Percentiles rank a stretch among this genome's conserved stretches.
These are phyloP conservation scores for Sporothrix brunneoviolacea DNA, from an alignment of 2,329 filamentous ascomycete genomes.

Conservation along the genomic window DNA sequence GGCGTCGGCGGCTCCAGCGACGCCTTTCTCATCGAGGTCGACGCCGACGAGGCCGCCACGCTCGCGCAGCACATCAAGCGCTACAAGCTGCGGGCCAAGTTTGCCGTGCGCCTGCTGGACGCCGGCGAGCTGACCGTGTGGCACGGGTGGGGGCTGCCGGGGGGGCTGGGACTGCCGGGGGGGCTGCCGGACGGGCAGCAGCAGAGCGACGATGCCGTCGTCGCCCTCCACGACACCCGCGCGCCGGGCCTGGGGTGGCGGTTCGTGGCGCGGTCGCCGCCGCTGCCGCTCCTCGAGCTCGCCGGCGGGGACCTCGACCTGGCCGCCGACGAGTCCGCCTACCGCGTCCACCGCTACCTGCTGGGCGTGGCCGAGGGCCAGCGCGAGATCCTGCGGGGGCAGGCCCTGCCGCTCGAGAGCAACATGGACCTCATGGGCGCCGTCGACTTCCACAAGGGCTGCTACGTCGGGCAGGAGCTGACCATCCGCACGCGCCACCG, in stretches of 20 bases:
- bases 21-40: constrained; percentile 75
- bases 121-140: constrained; percentile 61
- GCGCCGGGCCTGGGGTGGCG: constrained; percentile 51
- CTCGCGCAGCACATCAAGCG: constrained; percentile 70
- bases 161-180: not conserved
- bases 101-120: constrained; percentile 60
- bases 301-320: no score
- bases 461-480: constrained; percentile 93
- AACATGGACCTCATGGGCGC: constrained; percentile 83
- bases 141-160: constrained; percentile 61
- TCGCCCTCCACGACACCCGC: constrained; percentile 45
- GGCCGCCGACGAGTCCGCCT: constrained; percentile 46
- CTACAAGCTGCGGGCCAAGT: constrained; percentile 79
- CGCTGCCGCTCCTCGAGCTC: not conserved
- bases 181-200: not conserved
- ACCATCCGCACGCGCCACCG: constrained; percentile 94
- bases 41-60: constrained; percentile 55
- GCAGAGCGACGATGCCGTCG: constrained; percentile 7
- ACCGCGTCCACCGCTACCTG: constrained; percentile 71
- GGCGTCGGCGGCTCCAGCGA: constrained; percentile 22
- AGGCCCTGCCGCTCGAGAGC: constrained; percentile 75
- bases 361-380: constrained; percentile 81
- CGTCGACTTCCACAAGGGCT: constrained; percentile 92
- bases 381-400: constrained; percentile 63
- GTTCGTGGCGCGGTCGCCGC: constrained; percentile 28